Base-by-base conservation (phyloP, 2,329 filamentous ascomycete species). In the Fusarium continuum region DNA sequence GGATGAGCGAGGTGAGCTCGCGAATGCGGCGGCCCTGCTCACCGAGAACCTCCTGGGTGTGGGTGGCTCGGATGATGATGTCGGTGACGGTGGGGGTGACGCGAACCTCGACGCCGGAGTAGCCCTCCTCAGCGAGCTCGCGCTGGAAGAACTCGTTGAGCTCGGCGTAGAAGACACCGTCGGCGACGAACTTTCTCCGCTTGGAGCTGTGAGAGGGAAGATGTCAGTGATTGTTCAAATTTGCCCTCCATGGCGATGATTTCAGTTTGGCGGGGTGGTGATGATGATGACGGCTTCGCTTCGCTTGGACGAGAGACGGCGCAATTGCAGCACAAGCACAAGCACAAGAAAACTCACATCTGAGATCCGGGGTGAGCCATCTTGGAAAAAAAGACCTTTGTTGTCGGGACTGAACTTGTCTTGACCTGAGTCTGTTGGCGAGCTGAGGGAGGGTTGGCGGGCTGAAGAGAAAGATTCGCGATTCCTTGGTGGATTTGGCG, bases 91-190 rank as follows among this genome's bases (percentile, higher is more conserved):
- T 99, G 74, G 95, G 95, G 75, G 95, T 99, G 76, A 99, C 95
- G 87, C 96, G 92, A 85, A 99, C 95, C 87, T 99, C 96, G 82
- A 99, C 95, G 81, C 95, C 95, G 56, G 95, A 99, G 90, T 99
- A 99, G 77, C 95, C 95, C 87, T 99, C 96, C 90, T 99, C 95
- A 80, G 95, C 95, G 80, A 99, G 88, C 86, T 99, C 95, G 83
- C 95, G 94, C 89, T 98, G 95, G 92, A 99, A 99, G 91, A 99
- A 99, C 87, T 99, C 95, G 91, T 99, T 99, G 83, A 99, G 87
- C 86, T 99, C 95, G 87, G 95, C 95, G 85, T 97, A 99, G 92
- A 99, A 99, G 79, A 99, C 95, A 90, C 95, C 95, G 84, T 99
- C 95, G 74, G 91, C 91, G 80, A 94, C 90, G 86, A 93, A 94